These are phyloP conservation scores for Ensete ventricosum DNA, from an alignment of 176 grass and related monocot species.

Conservation along the genomic window DNA sequence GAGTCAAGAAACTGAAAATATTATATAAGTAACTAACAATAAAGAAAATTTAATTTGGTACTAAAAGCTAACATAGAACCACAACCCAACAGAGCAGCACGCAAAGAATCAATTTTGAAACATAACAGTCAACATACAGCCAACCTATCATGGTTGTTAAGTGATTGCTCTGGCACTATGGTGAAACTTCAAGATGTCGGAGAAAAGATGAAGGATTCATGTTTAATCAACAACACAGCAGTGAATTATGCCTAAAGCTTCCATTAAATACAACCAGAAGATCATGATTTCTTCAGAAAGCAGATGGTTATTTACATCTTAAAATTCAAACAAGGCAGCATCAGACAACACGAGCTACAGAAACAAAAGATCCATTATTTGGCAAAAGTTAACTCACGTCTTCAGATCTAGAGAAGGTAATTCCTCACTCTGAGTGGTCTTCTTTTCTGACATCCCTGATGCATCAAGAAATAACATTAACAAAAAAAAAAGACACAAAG, in stretches of 20 bases:
- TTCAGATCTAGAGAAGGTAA: slow-evolving; percentile 53
- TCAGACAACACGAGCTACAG: background rate
- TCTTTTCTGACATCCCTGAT: slow-evolving; percentile 44
- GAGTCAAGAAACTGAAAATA: no score
- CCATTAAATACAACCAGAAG: no score
- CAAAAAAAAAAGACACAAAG: background rate
- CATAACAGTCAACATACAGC: no score
- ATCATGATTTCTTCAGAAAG: background rate
- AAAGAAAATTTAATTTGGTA: no score
- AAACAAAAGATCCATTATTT: background rate
- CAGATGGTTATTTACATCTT: no score
- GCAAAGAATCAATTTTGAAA: no score
- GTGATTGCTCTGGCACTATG: background rate
- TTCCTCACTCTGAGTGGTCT: slow-evolving; percentile 30
- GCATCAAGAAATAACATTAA: slow-evolving; percentile 11
- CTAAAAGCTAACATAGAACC: no score
- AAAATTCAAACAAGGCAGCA: no score
- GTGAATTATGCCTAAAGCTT: background rate
- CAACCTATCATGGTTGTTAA: no score
- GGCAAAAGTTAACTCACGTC: slow-evolving; percentile 39
- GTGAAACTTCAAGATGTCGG: background rate
- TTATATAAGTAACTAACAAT: no score
- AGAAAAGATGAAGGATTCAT: background rate
- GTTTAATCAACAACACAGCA: background rate
- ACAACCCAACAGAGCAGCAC: no score